These are phyloP conservation scores for Lichenothelia convexa DNA, from an alignment of 495 filamentous ascomycete species.

Conservation along the genomic window DNA sequence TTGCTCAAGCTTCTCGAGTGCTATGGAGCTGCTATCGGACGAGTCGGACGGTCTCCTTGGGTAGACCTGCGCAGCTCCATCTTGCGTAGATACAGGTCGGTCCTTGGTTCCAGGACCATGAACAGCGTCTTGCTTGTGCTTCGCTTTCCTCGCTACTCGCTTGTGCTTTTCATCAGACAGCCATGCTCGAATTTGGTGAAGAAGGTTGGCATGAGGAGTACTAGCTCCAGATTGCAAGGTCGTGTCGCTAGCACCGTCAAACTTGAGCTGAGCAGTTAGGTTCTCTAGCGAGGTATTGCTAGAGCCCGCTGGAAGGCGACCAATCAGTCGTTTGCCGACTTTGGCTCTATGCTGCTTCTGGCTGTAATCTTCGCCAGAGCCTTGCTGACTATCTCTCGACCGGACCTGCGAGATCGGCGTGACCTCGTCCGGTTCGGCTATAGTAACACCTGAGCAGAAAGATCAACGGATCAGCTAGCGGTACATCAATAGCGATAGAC, in stretches of 20 bases:
- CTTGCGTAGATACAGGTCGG: too few relatives aligned
- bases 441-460: conserved; percentile 18
- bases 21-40: conserved; percentile 14
- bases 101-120: too few relatives aligned
- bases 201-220: conserved; percentile 33
- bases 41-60: conserved; percentile 10
- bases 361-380: conserved; percentile 15
- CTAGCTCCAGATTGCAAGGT: too few relatives aligned
- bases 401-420: conserved; percentile 20
- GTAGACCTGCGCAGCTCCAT: not conserved
- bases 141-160: conserved; percentile 32
- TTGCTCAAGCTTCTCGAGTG: conserved; percentile 18
- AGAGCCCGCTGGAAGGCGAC: conserved; percentile 6
- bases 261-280: not conserved
- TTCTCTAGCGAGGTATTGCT: not conserved
- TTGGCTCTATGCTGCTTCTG: conserved; percentile 15
- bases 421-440: conserved; percentile 19
- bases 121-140: too few relatives aligned
- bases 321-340: conserved; percentile 14
- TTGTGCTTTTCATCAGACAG: conserved; percentile 57
- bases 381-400: conserved; percentile 19
- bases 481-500: too few relatives aligned
- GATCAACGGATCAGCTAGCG: too few relatives aligned
- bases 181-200: conserved; percentile 64
- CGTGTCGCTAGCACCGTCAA: conserved; percentile 3